Evolutionary conservation across 306 rosid species (phyloP), one percentile per base, ranked within the genome.

Genomic region (Quercus engelmannii): DNA sequence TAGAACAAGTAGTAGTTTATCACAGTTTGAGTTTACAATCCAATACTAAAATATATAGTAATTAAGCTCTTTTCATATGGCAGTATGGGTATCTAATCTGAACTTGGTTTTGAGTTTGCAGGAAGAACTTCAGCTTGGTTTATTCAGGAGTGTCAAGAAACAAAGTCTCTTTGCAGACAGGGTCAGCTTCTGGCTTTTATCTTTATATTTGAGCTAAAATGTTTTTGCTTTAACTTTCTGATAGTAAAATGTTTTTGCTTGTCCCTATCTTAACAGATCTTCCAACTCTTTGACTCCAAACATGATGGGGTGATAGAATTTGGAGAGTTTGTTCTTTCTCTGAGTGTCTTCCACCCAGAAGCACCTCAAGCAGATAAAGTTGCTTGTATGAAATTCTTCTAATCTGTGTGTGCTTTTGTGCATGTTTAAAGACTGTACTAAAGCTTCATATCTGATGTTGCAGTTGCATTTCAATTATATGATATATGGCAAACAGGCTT

Each of bases 71-170:
- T 59, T 21, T 59, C 65, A 4, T 23, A 23, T 25, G 17, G 65
- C 2, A 23, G 15, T 49, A 49, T 49, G 54, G 12, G 65, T 59
- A 59, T 59, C 6, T 28, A 21, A 21, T 59, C 65, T 59, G 18
- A 52, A 8, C n/a, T 31, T 55, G 19, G 11, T 69, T 14, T 57
- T 25, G 15, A 15, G 14, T 55, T 73, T 43, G 73, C 85, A 85
- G 91, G 92, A 87, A 81, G 90, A 91, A 62, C 84, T 91, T 83
- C 95, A 83, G 69, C 90, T 87, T 17, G 88, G 87, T 62, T 69
- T 91, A 74, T 77, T 85, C 69, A 78, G 90, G 74, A 85, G 78
- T 82, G 82, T 86, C 75, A 71, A 87, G 83, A 83, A 68, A 75
- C 84, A 51, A 31, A 84, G 62, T 81, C 83, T 86, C 51, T 84